Base-by-base conservation (phyloP, 2,329 filamentous ascomycete species). In the Colletotrichum noveboracense region DNA sequence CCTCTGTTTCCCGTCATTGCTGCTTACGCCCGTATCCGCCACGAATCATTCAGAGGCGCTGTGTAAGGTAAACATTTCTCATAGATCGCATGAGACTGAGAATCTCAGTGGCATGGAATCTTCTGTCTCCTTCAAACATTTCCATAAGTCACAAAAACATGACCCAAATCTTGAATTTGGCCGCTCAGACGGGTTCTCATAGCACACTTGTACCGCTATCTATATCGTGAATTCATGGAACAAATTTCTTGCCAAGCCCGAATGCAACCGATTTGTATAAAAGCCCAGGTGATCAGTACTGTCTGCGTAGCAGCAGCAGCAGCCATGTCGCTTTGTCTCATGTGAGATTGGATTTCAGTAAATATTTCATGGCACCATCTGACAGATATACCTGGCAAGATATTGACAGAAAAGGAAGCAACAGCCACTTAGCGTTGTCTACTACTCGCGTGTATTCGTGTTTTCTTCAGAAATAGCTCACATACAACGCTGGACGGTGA, bases 231-330 rank as follows among this genome's bases (percentile, higher is more conserved):
- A 18, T 2, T n/a, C 18, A 48, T 2, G 4, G 38, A 48, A 48
- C 18, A 2, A 18, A 48, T 48, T 43, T 18, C 18, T 43, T 43
- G 1, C 38, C 18, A 48, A 0, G 1, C 18, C 38, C 38, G 0
- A 12, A 0, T 43, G 2, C 18, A n/a, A 12, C 7, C 18, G 9
- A 48, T 12, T 1, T 0, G 18, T n/a, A n/a, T 2, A 1, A 3
- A 21, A 7, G 43, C 10, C 43, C 10, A 21, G 6, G 0, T 21
- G 1, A 48, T 48, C n/a, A 21, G 3, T 3, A 13, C 1, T 21
- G 10, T 21, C 5, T 21, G 2, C 0, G n/a, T 1, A 4, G n/a
- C 6, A 52, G n/a, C n/a, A 52, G 18, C 6, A 21, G 7, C 10
- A 52, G 1, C 43, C 1, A 52, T 21, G 43, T 48, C 43, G n/a